Evolutionary conservation across 139 green algal genomes (phyloP), one percentile per base, ranked within the genome.

Genomic region (Chlorella ohadii): DNA sequence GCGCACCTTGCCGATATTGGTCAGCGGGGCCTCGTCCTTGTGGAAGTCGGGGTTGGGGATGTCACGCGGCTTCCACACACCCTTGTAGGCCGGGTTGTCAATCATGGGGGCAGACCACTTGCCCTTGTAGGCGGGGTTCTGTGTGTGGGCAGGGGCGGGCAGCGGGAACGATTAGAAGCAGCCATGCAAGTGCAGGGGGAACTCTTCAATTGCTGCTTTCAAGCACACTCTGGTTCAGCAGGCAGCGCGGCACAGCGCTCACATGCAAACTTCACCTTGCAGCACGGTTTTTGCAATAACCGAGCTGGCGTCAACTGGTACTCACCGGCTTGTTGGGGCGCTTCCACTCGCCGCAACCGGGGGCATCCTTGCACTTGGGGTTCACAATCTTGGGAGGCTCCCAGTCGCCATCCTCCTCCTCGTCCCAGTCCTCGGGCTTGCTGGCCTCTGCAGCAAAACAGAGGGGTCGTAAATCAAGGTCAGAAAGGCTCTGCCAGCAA

Each of bases 341-440:
- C 70, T 89, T 91, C 96, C 96, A 99, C 63, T 94, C 90, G 41
- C 96, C 96, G 86, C 96, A 99, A 36, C 96, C 96, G 36, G 91
- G 86, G 0, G 79, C 93, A 12, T 86, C 89, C 56, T 88, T 86
- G 85, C 94, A 99, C 25, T 96, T 93, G 44, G 93, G 95, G 91
- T 98, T 98, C 75, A 87, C 38, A 27, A 97, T 82, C 71, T 83
- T 91, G 34, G 93, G 92, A 2, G 96, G 82, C 90, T 96, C 93
- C 97, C 97, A 99, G 51, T 93, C 91, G 47, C 97, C 97, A 61
- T 99, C 94, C 88, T 98, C 93, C 59, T 98, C 96, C 56, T 98
- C 94, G 84, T 99, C 97, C 96, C 96, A 99, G 75, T 97, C 94
- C n/a, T 95, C 92, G 15, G 96, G 96, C 83, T 95, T 93, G 27